phyloP scores from a whole-genome alignment of 192 early-diverging fungal genomes.

The Rhizophagus clarus region DNA sequence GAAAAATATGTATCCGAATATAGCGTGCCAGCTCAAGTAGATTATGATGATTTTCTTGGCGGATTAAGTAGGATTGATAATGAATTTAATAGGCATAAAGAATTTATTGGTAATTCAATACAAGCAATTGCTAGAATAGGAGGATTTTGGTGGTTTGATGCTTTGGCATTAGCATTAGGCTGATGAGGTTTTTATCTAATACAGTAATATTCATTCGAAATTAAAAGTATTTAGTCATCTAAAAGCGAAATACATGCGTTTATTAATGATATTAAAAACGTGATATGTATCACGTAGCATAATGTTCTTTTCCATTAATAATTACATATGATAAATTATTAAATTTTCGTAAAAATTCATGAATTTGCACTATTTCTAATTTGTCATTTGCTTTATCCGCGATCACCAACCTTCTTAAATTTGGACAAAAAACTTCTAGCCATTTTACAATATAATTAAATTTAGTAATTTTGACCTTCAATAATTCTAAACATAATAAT shows the following conservation, averaged over 20 bases:
- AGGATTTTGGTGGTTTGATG: constrained; percentile 33
- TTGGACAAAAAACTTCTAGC: not conserved
- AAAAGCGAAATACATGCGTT: not conserved
- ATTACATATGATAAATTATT: not conserved
- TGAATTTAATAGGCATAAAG: constrained; percentile 33
- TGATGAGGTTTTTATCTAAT: not conserved
- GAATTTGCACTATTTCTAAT: not conserved
- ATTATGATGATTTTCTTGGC: constrained; percentile 19
- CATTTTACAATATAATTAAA: not conserved
- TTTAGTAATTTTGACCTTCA: not conserved
- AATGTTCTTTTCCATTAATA: not conserved
- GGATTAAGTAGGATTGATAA: constrained; percentile 25
- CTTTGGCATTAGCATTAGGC: constrained; percentile 21
- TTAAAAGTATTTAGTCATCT: too few relatives aligned
- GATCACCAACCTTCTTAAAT: not conserved
- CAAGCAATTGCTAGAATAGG: constrained; percentile 14
- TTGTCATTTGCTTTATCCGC: not conserved
- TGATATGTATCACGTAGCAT: not conserved
- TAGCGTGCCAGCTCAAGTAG: constrained; percentile 4
- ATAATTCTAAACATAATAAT: not conserved
- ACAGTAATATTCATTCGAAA: too few relatives aligned
- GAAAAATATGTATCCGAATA: not conserved
- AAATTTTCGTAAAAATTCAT: not conserved
- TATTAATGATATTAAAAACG: too few relatives aligned
- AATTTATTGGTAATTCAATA: constrained; percentile 28